Evolutionary conservation across 2,329 filamentous ascomycete genomes (phyloP), one percentile per base, ranked within the genome.

Genomic region (Fusarium guadeloupense): DNA sequence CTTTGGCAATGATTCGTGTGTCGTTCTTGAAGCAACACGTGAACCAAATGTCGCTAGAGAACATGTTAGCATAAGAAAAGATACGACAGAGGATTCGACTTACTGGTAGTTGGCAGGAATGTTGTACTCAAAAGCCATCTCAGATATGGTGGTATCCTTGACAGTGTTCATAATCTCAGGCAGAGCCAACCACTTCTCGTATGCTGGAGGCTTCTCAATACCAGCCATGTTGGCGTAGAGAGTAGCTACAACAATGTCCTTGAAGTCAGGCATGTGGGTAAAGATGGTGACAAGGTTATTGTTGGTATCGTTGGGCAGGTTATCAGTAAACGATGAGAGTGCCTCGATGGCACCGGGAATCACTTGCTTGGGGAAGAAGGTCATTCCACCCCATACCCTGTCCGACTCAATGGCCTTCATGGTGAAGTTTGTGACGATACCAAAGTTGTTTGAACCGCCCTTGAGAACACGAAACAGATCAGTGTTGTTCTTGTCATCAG

Each of bases 381-480:
- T 40, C 57, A 66, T 66, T n/a, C 62, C 62, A 9, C 58, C 62
- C 59, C 63, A 66, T 28, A 66, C 39, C 9, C 31, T 37, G 10
- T 53, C 54, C 16, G 21, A 30, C 17, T 47, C 43, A 19, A 74
- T 74, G 1, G 68, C 66, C 8, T 60, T 50, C 51, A 72, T 48
- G 46, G 72, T 64, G 54, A 72, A 70, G 12, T 66, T 46, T 7
- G 73, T 75, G 4, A 71, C 60, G 44, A 74, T 65, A 37, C 77
- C 80, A 40, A 80, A 79, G 59, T 80, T 83, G 46, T 74, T 75
- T 3, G 74, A 72, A n/a, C 67, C 66, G 16, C 80, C 80, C 9
- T 77, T 75, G 2, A 81, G 71, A 4, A 80, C 80, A 60, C 74
- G 76, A 64, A 72, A 83, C 2, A 84, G 72, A 44, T 83, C 80